phyloP scores from a whole-genome alignment of 2,329 filamentous ascomycete species.

The Fusarium tanahbumbuense region DNA sequence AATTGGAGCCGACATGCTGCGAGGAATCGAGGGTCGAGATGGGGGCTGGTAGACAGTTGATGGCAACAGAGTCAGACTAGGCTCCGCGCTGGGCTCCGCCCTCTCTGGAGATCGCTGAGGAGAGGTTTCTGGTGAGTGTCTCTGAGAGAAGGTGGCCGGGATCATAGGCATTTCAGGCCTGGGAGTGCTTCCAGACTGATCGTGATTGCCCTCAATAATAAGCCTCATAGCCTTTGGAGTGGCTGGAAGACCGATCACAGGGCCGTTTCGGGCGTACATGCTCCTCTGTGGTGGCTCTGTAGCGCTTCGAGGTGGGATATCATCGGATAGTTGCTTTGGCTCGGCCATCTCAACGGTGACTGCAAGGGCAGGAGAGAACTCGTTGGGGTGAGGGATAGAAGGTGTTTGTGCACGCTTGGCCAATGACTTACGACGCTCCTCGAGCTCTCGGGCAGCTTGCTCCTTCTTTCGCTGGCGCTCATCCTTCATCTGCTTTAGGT shows the following conservation, averaged over 20 bases:
- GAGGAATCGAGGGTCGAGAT: slow-evolving; percentile 60
- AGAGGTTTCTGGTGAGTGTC: slow-evolving; percentile 56
- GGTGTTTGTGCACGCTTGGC: slow-evolving; percentile 84
- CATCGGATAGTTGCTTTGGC: slow-evolving; percentile 55
- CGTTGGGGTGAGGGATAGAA: slow-evolving; percentile 78
- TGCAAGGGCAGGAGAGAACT: slow-evolving; percentile 53
- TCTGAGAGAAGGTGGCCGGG: slow-evolving; percentile 60
- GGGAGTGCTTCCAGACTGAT: slow-evolving; percentile 49
- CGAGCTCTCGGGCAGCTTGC: slow-evolving; percentile 83
- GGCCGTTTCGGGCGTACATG: slow-evolving; percentile 62
- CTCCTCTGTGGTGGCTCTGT: slow-evolving; percentile 68
- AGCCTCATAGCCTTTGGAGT: slow-evolving; percentile 93
- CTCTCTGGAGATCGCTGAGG: slow-evolving; percentile 51
- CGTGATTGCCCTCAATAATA: slow-evolving; percentile 71
- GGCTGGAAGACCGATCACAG: slow-evolving; percentile 82
- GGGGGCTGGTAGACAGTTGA: slow-evolving; percentile 71
- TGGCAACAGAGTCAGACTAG: slow-evolving; percentile 62
- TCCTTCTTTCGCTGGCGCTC: slow-evolving; percentile 77
- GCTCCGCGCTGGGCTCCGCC: slow-evolving; percentile 44
- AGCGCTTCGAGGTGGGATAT: slow-evolving; percentile 70
- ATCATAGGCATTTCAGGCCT: slow-evolving; percentile 69
- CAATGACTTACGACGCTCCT: slow-evolving; percentile 86
- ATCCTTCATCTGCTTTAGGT: slow-evolving; percentile 66
- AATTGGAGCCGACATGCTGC: slow-evolving; percentile 71
- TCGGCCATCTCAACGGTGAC: slow-evolving; percentile 58